Base-by-base conservation (phyloP, 2,329 filamentous ascomycete species). In the Byssothecium circinans region DNA sequence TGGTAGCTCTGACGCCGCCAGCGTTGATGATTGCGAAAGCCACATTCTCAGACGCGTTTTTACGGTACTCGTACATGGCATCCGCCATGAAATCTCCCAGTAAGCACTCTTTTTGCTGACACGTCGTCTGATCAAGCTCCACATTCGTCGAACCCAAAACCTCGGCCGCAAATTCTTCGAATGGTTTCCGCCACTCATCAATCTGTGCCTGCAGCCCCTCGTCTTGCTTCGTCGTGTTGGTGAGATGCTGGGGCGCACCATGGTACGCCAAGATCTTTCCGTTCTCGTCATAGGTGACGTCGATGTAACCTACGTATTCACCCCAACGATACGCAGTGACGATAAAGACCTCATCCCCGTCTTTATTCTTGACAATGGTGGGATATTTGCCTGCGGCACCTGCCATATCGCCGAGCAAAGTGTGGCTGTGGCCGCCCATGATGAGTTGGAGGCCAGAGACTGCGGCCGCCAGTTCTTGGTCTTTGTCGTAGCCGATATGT, bases 271-370 rank as follows among this genome's bases (percentile, higher is more conserved):
- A 74, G 14, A 85, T 79, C 64, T 79, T 82, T 63, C 84, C 84
- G 1, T 80, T 70, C 3, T 73, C 54, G 56, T 85, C 82, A 58
- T 84, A 87, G 1, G 81, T 82, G 7, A 87, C 77, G 53, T 86
- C 83, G 54, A 87, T 87, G 64, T 84, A 84, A 47, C 84, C 84
- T 2, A 87, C 68, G 46, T 86, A 86, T 69, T 86, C 82, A 42
- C 84, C 84, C 84, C 84, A 87, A 52, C 83, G 79, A 62, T 83
- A 87, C 2, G 83, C 80, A 7, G 83, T 85, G 15, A 87, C 84
- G 58, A 86, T 78, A 61, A 86, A 87, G 41, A 87, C 84, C 58
- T 87, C 84, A 27, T 86, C 80, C 36, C 82, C 83, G 41, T 82
- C 78, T 52, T 75, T 67, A 64, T 87, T 85, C 22, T 78, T 69